Conservation (phyloP, 495 filamentous ascomycete genomes). For the Parathielavia hyrcaniae region DNA sequence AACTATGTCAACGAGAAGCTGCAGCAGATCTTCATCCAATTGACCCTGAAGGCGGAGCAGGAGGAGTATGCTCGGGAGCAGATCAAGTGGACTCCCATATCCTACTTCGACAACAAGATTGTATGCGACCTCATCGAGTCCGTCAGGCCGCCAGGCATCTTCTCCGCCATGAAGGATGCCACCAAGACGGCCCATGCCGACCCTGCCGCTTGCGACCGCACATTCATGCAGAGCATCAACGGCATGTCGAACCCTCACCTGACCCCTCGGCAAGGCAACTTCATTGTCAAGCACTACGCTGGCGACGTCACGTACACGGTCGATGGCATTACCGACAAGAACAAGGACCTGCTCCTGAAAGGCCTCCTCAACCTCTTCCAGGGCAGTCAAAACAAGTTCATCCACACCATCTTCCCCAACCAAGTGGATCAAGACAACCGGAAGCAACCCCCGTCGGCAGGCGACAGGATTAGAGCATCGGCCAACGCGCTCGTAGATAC, state of each 20-base stretch:
- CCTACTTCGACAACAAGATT: slow-evolving; percentile 99
- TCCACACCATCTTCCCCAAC: slow-evolving; percentile 83
- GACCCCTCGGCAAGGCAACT: slow-evolving; percentile 86
- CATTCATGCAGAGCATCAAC: slow-evolving; percentile 88
- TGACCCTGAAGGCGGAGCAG: slow-evolving; percentile 94
- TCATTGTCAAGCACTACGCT: slow-evolving; percentile 98
- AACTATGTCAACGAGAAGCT: slow-evolving; percentile 99
- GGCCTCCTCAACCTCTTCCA: slow-evolving; percentile 85
- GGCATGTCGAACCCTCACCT: slow-evolving; percentile 87
- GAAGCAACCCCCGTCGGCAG: slow-evolving; percentile 85
- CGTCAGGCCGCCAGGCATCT: slow-evolving; percentile 83
- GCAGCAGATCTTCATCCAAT: slow-evolving; percentile 98
- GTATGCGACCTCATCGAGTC: slow-evolving; percentile 97
- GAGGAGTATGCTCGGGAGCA: slow-evolving; percentile 95
- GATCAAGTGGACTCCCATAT: slow-evolving; percentile 98
- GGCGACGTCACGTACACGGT: slow-evolving; percentile 95
- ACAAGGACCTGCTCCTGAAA: slow-evolving; percentile 96
- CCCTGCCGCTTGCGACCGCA: slow-evolving; percentile 86
- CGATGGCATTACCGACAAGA: slow-evolving; percentile 98
- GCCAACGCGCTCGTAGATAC: slow-evolving; percentile 94
- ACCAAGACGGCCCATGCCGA: slow-evolving; percentile 96
- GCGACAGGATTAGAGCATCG: slow-evolving; percentile 94
- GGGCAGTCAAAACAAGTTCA: slow-evolving; percentile 73
- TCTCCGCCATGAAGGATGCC: slow-evolving; percentile 94
- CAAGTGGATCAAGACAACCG: slow-evolving; percentile 95